These are phyloP conservation scores for Miscanthus lutarioriparius DNA, from an alignment of 176 grass and related monocot genomes.

Conservation along the genomic window DNA sequence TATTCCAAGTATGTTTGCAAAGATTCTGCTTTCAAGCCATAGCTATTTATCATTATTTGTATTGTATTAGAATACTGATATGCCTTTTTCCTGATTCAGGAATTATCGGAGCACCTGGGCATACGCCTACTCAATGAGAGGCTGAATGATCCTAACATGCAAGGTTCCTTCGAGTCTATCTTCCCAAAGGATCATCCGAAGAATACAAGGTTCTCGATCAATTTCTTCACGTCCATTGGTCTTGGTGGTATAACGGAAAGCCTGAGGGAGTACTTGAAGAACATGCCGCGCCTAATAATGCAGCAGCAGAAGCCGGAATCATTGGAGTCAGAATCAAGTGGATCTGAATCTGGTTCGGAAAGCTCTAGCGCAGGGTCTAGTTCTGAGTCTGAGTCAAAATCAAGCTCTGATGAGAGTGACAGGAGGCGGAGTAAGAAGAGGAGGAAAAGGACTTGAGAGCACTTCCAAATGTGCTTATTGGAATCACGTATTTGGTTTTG, in stretches of 20 bases:
- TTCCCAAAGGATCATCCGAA: conserved; percentile 95
- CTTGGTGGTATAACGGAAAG: conserved; percentile 91
- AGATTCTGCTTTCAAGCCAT: background rate
- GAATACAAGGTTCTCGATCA: conserved; percentile 89
- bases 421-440: conserved; percentile 64
- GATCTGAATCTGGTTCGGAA: conserved; percentile 50
- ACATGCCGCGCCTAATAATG: conserved; percentile 97
- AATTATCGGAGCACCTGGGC: conserved; percentile 86
- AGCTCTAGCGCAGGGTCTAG: conserved; percentile 41
- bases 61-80: conserved; percentile 11
- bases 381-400: conserved; percentile 53
- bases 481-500: conserved; percentile 1
- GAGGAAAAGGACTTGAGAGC: conserved; percentile 51
- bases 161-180: conserved; percentile 74
- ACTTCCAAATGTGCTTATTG: background rate
- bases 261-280: conserved; percentile 88
- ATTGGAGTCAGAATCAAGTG: conserved; percentile 52
- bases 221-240: conserved; percentile 93
- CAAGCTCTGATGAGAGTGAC: conserved; percentile 67
- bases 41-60: background rate
- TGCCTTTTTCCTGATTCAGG: conserved; percentile 37
- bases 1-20: conserved; percentile 80
- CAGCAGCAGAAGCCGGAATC: conserved; percentile 73
- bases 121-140: conserved; percentile 82
- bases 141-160: conserved; percentile 90